A percentile compares a stretch with the other conserved stretches of the same genome.
Evolutionary conservation across 2,329 filamentous ascomycete genomes (phyloP).

Genomic region (Emydomyces testavorans): DNA sequence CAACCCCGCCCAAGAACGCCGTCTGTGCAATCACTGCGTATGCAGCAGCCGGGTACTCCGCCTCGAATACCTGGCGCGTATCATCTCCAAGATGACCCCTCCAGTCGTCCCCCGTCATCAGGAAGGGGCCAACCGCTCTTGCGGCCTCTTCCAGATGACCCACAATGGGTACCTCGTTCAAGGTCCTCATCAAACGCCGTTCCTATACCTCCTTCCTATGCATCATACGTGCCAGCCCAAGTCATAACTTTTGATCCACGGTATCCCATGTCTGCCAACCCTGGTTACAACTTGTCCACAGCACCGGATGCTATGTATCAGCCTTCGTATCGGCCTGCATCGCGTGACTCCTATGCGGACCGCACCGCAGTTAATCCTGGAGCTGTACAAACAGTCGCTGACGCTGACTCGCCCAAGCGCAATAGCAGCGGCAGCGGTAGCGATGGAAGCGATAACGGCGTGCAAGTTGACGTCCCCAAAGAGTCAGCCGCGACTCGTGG

Average conservation of each 20-base stretch:
- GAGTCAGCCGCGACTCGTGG: background rate
- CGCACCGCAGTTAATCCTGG: slow-evolving; percentile 12
- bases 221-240: slow-evolving; percentile 16
- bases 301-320: slow-evolving; percentile 19
- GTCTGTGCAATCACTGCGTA: slow-evolving; percentile 30
- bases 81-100: slow-evolving; percentile 29
- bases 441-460: slow-evolving; percentile 15
- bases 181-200: slow-evolving; percentile 28
- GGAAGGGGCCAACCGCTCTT: slow-evolving; percentile 25
- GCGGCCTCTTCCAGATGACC: slow-evolving; percentile 41
- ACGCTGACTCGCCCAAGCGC: slow-evolving; percentile 9
- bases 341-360: slow-evolving; percentile 16
- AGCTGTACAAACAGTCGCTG: slow-evolving; percentile 15
- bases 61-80: slow-evolving; percentile 26
- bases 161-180: slow-evolving; percentile 35
- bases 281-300: slow-evolving; percentile 15
- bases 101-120: slow-evolving; percentile 26
- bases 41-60: slow-evolving; percentile 25
- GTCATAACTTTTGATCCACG: slow-evolving; percentile 26
- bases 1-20: slow-evolving; percentile 35
- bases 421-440: slow-evolving; percentile 7
- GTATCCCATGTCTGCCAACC: slow-evolving; percentile 13
- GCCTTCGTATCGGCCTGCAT: slow-evolving; percentile 18
- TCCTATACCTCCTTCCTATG: slow-evolving; percentile 13
- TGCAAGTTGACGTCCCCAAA: slow-evolving; percentile 4